A percentile compares a stretch with the other conserved stretches of the same genome.
Conservation (phyloP, 2,329 filamentous ascomycete species). For the Colletotrichum tropicale region DNA sequence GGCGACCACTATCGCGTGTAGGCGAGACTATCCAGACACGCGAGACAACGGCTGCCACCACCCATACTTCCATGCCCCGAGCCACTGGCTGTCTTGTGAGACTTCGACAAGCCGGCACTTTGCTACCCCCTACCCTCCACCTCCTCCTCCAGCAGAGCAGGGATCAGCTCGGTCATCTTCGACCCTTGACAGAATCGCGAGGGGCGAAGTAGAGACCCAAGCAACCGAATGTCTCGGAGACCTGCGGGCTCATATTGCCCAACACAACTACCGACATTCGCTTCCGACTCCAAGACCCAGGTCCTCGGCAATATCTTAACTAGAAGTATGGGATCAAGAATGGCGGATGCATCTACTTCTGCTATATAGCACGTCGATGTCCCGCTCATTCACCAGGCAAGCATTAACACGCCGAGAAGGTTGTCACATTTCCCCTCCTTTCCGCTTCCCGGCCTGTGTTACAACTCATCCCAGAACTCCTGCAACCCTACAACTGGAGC, state of each 20-base stretch:
- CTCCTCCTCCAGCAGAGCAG: neutral
- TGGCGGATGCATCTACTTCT: neutral
- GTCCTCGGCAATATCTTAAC: neutral
- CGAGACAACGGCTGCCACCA: neutral
- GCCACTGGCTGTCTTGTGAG: neutral
- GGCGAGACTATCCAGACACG: neutral
- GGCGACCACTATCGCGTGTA: neutral
- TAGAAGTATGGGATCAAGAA: neutral
- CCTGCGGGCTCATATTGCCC: neutral
- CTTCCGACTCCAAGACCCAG: neutral
- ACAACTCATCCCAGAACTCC: neutral
- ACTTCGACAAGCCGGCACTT: neutral
- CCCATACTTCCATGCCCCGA: neutral
- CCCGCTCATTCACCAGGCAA: neutral
- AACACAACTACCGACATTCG: neutral
- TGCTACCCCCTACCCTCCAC: neutral
- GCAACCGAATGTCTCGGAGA: slow-evolving; percentile 9
- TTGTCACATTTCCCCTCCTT: neutral
- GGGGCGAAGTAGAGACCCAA: neutral
- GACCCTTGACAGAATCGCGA: neutral
- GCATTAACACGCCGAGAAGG: neutral
- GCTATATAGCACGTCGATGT: neutral
- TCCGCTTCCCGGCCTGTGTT: neutral
- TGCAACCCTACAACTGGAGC: neutral
- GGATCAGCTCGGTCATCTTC: neutral